Evolutionary conservation across 768 basidiomycete genomes (phyloP).

Genomic region (Agrocybe praecox): DNA sequence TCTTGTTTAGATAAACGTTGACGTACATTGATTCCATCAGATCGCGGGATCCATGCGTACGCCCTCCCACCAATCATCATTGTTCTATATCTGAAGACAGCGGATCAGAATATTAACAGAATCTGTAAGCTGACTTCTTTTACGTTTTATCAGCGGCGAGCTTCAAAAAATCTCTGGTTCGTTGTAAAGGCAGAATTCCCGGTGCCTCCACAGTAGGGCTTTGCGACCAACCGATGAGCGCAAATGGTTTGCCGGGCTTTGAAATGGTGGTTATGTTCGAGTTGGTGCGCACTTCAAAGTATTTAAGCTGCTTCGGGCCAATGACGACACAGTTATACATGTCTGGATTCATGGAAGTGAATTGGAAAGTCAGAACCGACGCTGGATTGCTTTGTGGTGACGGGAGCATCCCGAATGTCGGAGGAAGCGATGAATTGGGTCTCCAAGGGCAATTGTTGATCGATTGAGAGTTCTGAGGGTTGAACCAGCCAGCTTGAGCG

Average conservation of each 20-base stretch:
- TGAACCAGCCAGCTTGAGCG: slow-evolving; percentile 30
- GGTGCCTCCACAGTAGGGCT: slow-evolving; percentile 18
- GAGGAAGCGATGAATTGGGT: slow-evolving; percentile 12
- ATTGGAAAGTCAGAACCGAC: slow-evolving; percentile 19
- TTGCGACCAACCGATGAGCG: slow-evolving; percentile 15
- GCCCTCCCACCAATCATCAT: slow-evolving; percentile 12
- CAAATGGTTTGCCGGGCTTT: slow-evolving; percentile 15
- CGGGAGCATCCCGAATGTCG: slow-evolving; percentile 27
- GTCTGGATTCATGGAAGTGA: slow-evolving; percentile 36
- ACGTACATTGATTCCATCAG: slow-evolving; percentile 14
- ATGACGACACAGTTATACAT: slow-evolving; percentile 45
- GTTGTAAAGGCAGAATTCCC: slow-evolving; percentile 14
- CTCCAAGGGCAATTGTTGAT: slow-evolving; percentile 20
- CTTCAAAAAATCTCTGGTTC: slow-evolving; percentile 17
- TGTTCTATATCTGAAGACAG: slow-evolving; percentile 12
- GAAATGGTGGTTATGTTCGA: slow-evolving; percentile 7
- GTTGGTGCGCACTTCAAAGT: slow-evolving; percentile 35
- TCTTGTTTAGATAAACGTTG: background rate
- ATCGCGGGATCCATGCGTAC: slow-evolving; percentile 18
- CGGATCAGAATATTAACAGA: background rate
- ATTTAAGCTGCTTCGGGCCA: slow-evolving; percentile 41
- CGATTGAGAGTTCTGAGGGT: slow-evolving; percentile 27
- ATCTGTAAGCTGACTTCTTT: background rate
- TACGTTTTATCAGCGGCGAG: slow-evolving; percentile 18
- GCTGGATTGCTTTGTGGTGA: slow-evolving; percentile 11